These are phyloP conservation scores for Barnettozyma vustinii DNA, from an alignment of 805 yeast species.

Conservation along the genomic window DNA sequence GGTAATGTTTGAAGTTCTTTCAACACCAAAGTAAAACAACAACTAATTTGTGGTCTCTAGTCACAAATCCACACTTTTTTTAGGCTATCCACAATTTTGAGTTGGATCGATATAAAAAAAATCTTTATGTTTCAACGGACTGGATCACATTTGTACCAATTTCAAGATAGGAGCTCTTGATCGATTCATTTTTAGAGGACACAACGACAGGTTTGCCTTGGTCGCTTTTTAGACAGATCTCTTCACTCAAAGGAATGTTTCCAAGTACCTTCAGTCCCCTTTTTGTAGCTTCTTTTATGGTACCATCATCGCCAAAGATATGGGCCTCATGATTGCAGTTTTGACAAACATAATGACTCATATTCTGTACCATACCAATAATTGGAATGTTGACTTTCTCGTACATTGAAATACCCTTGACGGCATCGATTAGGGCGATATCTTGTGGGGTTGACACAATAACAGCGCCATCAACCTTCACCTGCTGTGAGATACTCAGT, in stretches of 20 bases:
- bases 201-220: slow-evolving; percentile 59
- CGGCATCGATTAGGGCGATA: slow-evolving; percentile 73
- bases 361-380: slow-evolving; percentile 74
- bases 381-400: slow-evolving; percentile 66
- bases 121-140: not conserved
- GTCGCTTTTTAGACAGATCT: slow-evolving; percentile 58
- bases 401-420: slow-evolving; percentile 77
- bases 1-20: no score
- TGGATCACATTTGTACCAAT: slow-evolving; percentile 34
- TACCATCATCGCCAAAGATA: slow-evolving; percentile 62
- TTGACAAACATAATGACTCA: slow-evolving; percentile 75
- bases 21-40: not conserved
- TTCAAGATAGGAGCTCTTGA: slow-evolving; percentile 39
- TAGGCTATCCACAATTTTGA: not conserved
- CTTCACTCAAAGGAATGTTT: slow-evolving; percentile 58
- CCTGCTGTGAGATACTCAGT: slow-evolving; percentile 71
- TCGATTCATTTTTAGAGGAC: slow-evolving; percentile 30
- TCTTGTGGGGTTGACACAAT: slow-evolving; percentile 87
- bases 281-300: slow-evolving; percentile 43
- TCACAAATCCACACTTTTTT: not conserved
- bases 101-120: not conserved
- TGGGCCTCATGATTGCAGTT: slow-evolving; percentile 70
- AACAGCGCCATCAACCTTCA: slow-evolving; percentile 73
- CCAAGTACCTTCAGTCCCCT: slow-evolving; percentile 51
- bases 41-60: not conserved